These are phyloP conservation scores for Mycena galopus DNA, from an alignment of 768 basidiomycete genomes.

Conservation along the genomic window DNA sequence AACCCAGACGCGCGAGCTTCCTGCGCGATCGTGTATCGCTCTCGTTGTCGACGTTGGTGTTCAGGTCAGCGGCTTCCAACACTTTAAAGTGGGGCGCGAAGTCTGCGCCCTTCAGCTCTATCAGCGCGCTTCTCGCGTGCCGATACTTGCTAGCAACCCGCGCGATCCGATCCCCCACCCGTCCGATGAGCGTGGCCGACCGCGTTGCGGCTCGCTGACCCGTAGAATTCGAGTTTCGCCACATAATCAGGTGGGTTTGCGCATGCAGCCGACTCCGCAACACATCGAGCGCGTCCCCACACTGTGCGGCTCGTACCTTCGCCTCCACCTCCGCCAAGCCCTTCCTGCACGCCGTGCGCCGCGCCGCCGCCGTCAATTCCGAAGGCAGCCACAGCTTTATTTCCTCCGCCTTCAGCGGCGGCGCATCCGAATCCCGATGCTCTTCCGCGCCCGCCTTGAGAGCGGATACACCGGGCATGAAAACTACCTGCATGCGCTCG, in stretches of 20 bases:
- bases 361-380: background rate
- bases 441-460: conserved; percentile 18
- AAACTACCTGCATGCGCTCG: background rate
- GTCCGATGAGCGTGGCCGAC: conserved; percentile 21
- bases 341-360: too few relatives aligned
- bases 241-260: conserved; percentile 11
- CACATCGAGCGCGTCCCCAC: conserved; percentile 16
- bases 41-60: too few relatives aligned
- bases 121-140: too few relatives aligned
- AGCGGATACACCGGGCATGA: conserved; percentile 16
- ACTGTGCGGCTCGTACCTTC: conserved; percentile 6
- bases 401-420: conserved; percentile 22
- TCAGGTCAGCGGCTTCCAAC: too few relatives aligned
- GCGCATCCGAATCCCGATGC: background rate
- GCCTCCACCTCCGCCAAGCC: too few relatives aligned
- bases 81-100: too few relatives aligned
- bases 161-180: conserved; percentile 9
- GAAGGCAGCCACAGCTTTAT: conserved; percentile 32
- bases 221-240: background rate
- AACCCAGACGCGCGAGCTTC: background rate
- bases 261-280: conserved; percentile 23
- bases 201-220: conserved; percentile 15
- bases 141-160: background rate
- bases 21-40: background rate
- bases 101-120: too few relatives aligned